These are phyloP conservation scores for Trichoderma gamsii DNA, from an alignment of 495 filamentous ascomycete species.

Conservation along the genomic window DNA sequence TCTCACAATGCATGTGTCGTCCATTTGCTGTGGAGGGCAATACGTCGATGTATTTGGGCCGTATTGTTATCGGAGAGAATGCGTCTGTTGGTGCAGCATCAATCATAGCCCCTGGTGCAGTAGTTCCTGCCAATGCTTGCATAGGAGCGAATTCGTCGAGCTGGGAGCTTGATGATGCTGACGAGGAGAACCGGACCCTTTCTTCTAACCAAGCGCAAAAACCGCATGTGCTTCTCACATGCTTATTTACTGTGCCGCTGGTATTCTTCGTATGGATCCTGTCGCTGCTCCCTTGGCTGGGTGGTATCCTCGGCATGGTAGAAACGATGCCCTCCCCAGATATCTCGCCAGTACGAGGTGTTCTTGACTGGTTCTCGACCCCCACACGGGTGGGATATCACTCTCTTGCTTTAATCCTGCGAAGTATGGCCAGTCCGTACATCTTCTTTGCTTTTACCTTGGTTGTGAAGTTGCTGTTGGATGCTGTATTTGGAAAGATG, in stretches of 20 bases:
- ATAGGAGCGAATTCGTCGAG: constrained; percentile 44
- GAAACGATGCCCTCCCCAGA: constrained; percentile 18
- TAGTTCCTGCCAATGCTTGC: constrained; percentile 33
- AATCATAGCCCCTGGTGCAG: constrained; percentile 37
- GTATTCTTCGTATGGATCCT: constrained; percentile 25
- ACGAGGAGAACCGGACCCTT: constrained; percentile 34
- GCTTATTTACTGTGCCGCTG: constrained; percentile 30
- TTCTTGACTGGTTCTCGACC: constrained; percentile 36
- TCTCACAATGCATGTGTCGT: constrained; percentile 34
- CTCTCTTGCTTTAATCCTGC: constrained; percentile 31
- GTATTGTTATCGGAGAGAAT: constrained; percentile 35
- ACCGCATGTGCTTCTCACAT: constrained; percentile 30
- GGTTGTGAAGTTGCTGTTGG: constrained; percentile 19
- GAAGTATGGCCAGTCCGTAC: constrained; percentile 31
- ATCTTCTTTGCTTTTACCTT: constrained; percentile 30
- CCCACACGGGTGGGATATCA: constrained; percentile 34
- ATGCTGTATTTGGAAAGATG: constrained; percentile 28
- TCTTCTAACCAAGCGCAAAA: constrained; percentile 27
- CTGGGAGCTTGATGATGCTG: constrained; percentile 37
- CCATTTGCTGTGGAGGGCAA: constrained; percentile 43
- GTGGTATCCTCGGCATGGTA: constrained; percentile 35
- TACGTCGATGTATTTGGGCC: constrained; percentile 41
- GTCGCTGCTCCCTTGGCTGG: constrained; percentile 35
- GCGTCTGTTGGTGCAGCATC: constrained; percentile 33
- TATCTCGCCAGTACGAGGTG: constrained; percentile 25